Conservation (phyloP, 352 stramenopile species). For the Elongisporangium senticosum region DNA sequence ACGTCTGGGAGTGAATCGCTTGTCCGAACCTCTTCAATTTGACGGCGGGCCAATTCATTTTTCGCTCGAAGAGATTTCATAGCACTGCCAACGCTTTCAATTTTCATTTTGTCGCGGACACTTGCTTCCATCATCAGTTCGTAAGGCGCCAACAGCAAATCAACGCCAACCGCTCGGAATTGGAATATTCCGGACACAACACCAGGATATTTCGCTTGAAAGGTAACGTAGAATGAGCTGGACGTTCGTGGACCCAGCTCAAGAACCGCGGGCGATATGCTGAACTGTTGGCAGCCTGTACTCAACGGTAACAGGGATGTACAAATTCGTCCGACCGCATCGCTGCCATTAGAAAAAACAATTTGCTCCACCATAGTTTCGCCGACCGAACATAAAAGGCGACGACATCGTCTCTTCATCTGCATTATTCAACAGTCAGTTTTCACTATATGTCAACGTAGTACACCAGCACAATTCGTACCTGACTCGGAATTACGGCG, state of each 20-base stretch:
- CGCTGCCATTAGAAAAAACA: slow-evolving; percentile 66
- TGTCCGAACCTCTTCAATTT: slow-evolving; percentile 41
- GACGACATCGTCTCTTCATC: slow-evolving; percentile 54
- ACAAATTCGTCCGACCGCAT: slow-evolving; percentile 57
- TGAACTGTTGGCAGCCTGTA: slow-evolving; percentile 80
- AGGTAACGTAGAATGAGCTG: slow-evolving; percentile 63
- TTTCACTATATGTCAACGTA: neutral
- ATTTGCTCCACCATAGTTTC: slow-evolving; percentile 72
- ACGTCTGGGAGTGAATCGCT: slow-evolving; percentile 40
- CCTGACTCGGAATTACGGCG: neutral
- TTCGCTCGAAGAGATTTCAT: slow-evolving; percentile 37
- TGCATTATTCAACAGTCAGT: slow-evolving; percentile 7
- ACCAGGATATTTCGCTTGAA: slow-evolving; percentile 46
- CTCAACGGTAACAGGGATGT: slow-evolving; percentile 78
- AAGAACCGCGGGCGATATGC: slow-evolving; percentile 65
- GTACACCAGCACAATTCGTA: neutral
- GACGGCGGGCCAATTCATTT: neutral
- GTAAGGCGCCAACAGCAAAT: slow-evolving; percentile 64
- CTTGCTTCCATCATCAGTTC: slow-evolving; percentile 83
- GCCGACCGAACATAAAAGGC: slow-evolving; percentile 63
- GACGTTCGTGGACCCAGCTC: slow-evolving; percentile 57
- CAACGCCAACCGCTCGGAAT: slow-evolving; percentile 64
- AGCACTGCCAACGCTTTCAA: slow-evolving; percentile 14
- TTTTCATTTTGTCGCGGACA: slow-evolving; percentile 34
- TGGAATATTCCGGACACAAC: slow-evolving; percentile 82